Conservation (phyloP, 345 rosid genomes). For the Murraya koenigii region DNA sequence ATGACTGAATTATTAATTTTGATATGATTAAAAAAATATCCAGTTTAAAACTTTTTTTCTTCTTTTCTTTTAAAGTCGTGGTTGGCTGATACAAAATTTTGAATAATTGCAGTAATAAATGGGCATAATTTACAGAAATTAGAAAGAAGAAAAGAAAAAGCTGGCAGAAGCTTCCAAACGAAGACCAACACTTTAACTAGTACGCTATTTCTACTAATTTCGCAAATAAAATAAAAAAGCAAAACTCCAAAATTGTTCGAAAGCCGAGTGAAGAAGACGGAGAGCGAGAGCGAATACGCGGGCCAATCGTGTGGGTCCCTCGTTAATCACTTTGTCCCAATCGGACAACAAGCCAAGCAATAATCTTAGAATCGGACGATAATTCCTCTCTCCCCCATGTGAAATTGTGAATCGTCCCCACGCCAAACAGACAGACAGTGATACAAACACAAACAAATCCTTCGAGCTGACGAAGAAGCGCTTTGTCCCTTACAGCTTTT, state of each 20-base stretch:
- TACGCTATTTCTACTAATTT: neutral
- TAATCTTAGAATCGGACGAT: neutral
- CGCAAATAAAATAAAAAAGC: too few relatives aligned
- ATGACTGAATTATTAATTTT: too few relatives aligned
- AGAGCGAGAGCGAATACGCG: slow-evolving; percentile 29
- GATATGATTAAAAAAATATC: too few relatives aligned
- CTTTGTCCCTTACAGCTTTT: neutral
- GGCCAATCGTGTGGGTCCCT: slow-evolving; percentile 52
- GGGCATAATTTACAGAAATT: too few relatives aligned
- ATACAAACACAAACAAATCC: neutral
- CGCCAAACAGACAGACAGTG: neutral
- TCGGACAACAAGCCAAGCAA: neutral
- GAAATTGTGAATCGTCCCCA: neutral
- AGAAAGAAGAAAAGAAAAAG: neutral
- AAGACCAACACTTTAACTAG: neutral
- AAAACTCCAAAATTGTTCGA: neutral
- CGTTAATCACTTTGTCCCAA: slow-evolving; percentile 4
- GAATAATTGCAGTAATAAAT: too few relatives aligned
- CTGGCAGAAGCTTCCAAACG: neutral
- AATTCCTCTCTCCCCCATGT: neutral
- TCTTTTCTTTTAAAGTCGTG: too few relatives aligned
- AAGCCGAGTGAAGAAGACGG: neutral
- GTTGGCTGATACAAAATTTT: too few relatives aligned
- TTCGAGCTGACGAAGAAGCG: neutral
- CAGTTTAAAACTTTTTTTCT: too few relatives aligned